Evolutionary conservation across 2,329 filamentous ascomycete genomes (phyloP).

Genomic region (Eutypella sp.): DNA sequence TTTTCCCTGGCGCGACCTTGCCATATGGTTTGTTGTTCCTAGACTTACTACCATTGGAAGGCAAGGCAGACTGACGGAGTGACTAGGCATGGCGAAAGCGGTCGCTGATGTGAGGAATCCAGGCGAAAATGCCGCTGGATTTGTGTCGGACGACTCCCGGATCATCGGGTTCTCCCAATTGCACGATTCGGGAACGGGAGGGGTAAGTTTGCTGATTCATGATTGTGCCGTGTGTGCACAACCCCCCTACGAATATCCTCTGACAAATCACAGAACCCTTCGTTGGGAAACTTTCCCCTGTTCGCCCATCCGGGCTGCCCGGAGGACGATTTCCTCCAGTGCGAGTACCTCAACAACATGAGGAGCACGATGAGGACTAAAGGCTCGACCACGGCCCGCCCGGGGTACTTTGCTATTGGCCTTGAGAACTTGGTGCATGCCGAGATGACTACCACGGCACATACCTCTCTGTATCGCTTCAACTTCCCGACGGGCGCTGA

Average conservation of each 20-base stretch:
- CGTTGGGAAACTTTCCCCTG: constrained; percentile 49
- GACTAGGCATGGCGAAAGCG: constrained; percentile 28
- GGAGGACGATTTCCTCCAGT: constrained; percentile 41
- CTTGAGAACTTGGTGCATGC: constrained; percentile 51
- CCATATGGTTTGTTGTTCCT: constrained; percentile 23
- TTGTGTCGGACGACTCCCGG: constrained; percentile 26
- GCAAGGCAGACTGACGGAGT: constrained; percentile 9
- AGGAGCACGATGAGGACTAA: constrained; percentile 45
- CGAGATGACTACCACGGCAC: constrained; percentile 58
- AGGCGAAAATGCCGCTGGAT: constrained; percentile 26
- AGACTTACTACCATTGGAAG: neutral
- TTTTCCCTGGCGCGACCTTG: constrained; percentile 29
- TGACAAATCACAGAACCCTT: constrained; percentile 31
- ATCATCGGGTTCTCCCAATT: constrained; percentile 29
- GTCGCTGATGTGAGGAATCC: constrained; percentile 24
- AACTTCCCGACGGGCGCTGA: constrained; percentile 39
- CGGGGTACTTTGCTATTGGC: constrained; percentile 56
- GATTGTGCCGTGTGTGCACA: too few relatives aligned
- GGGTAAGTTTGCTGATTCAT: constrained; percentile 21
- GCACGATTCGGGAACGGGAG: constrained; percentile 30
- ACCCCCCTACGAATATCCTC: constrained; percentile 2
- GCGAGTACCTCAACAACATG: constrained; percentile 42
- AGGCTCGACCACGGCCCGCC: constrained; percentile 46
- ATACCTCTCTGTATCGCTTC: constrained; percentile 56
- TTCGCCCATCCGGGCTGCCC: constrained; percentile 47